Conservation (phyloP, 257 asterid genomes). For the Echites panduratus region DNA sequence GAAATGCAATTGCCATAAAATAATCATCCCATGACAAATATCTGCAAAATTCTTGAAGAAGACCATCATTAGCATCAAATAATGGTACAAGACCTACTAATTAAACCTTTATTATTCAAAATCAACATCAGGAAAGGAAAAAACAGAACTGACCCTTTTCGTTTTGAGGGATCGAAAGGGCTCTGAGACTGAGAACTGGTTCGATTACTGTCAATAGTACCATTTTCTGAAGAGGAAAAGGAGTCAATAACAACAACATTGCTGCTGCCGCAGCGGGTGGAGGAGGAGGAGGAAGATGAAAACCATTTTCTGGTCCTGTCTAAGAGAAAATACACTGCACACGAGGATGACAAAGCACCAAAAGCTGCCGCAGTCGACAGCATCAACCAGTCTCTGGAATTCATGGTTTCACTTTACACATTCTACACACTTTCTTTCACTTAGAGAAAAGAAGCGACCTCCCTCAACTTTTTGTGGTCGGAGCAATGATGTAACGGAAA, state of each 20-base stretch:
- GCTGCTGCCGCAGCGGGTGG: constrained; percentile 5
- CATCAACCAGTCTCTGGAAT: constrained; percentile 53
- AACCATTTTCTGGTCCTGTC: constrained; percentile 25
- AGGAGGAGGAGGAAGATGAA: neutral
- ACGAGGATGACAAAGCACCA: constrained; percentile 60
- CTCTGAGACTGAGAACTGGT: constrained; percentile 30
- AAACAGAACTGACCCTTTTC: constrained; percentile 52
- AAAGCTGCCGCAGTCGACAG: constrained; percentile 55
- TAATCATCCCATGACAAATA: constrained; percentile 93
- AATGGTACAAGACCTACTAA: neutral
- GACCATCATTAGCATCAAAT: neutral
- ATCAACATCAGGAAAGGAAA: neutral
- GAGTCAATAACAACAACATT: constrained; percentile 7
- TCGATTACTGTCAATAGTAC: neutral
- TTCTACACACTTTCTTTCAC: neutral
- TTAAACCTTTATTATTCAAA: neutral
- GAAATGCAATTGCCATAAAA: constrained; percentile 90
- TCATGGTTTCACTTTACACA: constrained; percentile 24
- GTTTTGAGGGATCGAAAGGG: constrained; percentile 73
- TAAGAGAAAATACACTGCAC: constrained; percentile 35
- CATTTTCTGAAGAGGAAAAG: constrained; percentile 1
- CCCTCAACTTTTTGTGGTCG: neutral
- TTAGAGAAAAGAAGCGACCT: neutral
- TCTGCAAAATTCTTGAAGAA: constrained; percentile 26
- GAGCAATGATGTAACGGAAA: neutral